These are phyloP conservation scores for Penicillium hordei DNA, from an alignment of 2,329 filamentous ascomycete genomes.

Conservation along the genomic window DNA sequence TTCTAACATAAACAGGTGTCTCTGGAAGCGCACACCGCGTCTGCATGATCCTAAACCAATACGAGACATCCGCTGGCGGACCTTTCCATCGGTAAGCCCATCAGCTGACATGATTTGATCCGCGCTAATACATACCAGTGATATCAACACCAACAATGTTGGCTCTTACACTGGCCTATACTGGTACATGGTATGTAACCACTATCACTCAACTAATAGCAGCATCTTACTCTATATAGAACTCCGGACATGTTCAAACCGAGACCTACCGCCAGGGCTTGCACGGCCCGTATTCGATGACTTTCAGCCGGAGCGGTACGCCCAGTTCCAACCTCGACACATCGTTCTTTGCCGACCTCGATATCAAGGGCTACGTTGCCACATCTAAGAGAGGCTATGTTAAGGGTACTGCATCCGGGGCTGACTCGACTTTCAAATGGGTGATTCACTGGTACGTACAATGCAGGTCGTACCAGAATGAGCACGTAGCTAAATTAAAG, in stretches of 20 bases:
- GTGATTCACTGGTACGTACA: constrained; percentile 60
- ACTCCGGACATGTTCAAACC: constrained; percentile 63
- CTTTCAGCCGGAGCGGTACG: constrained; percentile 59
- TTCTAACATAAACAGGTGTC: constrained; percentile 26
- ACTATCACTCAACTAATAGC: neutral
- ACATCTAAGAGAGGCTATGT: constrained; percentile 59
- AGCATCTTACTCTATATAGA: constrained; percentile 38
- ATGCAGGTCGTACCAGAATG: neutral
- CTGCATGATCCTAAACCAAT: constrained; percentile 59
- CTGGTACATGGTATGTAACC: constrained; percentile 57
- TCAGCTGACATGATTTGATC: neutral
- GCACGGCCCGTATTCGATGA: constrained; percentile 64
- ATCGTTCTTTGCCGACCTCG: constrained; percentile 60
- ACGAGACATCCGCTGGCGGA: constrained; percentile 64
- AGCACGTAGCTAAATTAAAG: neutral
- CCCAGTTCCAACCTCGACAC: constrained; percentile 55
- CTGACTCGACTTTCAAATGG: constrained; percentile 52
- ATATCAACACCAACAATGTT: constrained; percentile 66
- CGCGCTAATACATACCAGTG: constrained; percentile 36
- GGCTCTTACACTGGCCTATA: constrained; percentile 60
- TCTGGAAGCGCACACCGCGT: constrained; percentile 52
- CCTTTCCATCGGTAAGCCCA: constrained; percentile 58
- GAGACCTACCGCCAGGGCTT: constrained; percentile 63
- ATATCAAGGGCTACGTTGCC: constrained; percentile 59
- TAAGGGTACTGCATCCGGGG: constrained; percentile 60